phyloP scores from a whole-genome alignment of 2,329 filamentous ascomycete genomes.

The Aspergillus costaricaensis region DNA sequence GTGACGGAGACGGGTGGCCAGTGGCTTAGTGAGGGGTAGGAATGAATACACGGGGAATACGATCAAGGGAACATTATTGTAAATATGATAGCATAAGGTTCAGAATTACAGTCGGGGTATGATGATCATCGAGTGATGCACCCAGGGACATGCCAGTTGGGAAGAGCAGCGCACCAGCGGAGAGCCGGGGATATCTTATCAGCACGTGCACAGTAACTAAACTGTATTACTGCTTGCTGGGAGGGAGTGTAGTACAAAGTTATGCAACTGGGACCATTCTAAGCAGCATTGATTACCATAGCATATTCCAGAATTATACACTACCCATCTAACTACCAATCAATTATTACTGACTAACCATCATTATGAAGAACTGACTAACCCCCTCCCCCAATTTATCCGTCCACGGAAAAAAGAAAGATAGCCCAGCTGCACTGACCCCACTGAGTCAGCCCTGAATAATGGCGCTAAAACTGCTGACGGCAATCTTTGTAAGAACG shows the following conservation, averaged over 20 bases:
- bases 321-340: background rate
- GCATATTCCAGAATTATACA: background rate
- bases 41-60: background rate
- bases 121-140: background rate
- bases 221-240: background rate
- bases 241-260: background rate
- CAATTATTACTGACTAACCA: background rate
- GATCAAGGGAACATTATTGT: background rate
- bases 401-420: no score
- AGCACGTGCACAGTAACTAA: conserved; percentile 14
- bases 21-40: no score
- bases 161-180: conserved; percentile 6
- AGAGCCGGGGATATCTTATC: conserved; percentile 18
- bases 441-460: conserved; percentile 7
- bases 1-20: background rate
- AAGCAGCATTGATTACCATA: no score
- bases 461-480: conserved; percentile 26
- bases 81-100: background rate
- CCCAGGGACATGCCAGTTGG: conserved; percentile 16
- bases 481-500: conserved; percentile 27
- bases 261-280: no score
- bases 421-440: background rate
- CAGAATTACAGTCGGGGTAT: background rate
- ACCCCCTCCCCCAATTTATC: background rate
- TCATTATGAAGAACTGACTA: background rate